phyloP scores from a whole-genome alignment of 179 eudicot genomes.

The Beta corolliflora region DNA sequence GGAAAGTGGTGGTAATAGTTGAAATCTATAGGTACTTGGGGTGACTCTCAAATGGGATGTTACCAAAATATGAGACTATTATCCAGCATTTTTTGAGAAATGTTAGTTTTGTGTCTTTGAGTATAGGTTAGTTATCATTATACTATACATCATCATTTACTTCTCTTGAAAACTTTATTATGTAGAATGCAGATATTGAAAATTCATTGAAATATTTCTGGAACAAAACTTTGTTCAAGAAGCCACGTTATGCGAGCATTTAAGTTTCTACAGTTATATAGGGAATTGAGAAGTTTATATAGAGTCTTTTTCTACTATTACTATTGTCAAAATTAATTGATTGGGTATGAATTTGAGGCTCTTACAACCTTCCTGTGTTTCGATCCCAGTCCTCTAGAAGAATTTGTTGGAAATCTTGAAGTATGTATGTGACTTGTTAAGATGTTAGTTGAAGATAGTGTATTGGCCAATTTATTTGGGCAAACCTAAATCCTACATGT shows the following conservation, averaged over 20 bases:
- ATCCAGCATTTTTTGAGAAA: background rate
- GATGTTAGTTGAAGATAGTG: background rate
- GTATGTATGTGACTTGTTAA: background rate
- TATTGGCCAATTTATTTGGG: background rate
- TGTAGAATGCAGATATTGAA: background rate
- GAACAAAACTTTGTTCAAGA: background rate
- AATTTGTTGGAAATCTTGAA: no score
- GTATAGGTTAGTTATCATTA: background rate
- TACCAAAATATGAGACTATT: background rate
- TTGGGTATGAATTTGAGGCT: background rate
- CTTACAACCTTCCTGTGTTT: background rate
- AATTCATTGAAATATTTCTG: background rate
- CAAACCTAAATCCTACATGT: background rate
- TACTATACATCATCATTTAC: background rate
- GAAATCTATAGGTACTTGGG: background rate
- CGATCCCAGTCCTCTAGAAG: background rate
- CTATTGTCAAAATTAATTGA: background rate
- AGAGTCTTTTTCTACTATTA: background rate
- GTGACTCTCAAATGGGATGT: background rate
- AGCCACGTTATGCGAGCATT: background rate
- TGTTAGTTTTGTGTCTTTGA: background rate
- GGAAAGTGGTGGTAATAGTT: no score
- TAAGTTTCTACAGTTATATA: no score
- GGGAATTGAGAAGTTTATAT: background rate
- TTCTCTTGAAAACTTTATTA: background rate